Evolutionary conservation across 2,329 filamentous ascomycete species (phyloP).

Genomic region (Hymenotorrendiella dingleyae): DNA sequence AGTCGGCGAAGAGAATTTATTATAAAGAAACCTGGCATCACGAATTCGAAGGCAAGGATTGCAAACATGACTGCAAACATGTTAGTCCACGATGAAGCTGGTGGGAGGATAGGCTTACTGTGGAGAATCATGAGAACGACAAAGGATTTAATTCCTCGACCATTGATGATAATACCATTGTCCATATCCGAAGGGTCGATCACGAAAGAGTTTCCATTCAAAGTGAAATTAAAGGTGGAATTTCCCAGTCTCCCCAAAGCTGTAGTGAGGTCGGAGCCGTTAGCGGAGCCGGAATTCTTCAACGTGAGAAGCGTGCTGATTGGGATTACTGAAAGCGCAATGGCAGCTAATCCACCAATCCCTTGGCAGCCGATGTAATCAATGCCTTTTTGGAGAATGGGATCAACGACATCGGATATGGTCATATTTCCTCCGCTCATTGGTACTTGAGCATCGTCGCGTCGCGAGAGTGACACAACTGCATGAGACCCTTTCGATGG

Average conservation of each 20-base stretch:
- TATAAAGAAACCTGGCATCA: not conserved
- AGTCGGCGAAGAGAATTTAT: constrained; percentile 6
- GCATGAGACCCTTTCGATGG: no score
- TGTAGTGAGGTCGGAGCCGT: not conserved
- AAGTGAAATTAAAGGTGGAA: constrained; percentile 3
- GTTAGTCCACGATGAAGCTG: not conserved
- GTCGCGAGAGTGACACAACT: not conserved
- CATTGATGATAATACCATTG: constrained; percentile 4
- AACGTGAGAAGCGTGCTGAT: not conserved
- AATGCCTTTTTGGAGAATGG: constrained; percentile 7
- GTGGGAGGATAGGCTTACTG: not conserved
- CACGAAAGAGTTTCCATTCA: constrained; percentile 4
- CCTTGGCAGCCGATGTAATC: constrained; percentile 6
- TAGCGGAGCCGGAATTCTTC: not conserved
- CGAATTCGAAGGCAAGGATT: constrained; percentile 1
- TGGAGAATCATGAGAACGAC: not conserved
- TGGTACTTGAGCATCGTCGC: not conserved
- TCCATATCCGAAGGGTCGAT: constrained; percentile 1
- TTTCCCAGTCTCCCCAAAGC: constrained; percentile 3
- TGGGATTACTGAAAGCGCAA: constrained; percentile 1
- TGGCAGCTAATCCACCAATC: constrained; percentile 4
- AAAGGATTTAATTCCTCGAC: not conserved
- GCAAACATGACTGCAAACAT: not conserved
- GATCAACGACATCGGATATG: constrained; percentile 3
- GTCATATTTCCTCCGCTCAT: not conserved